Evolutionary conservation across 139 green algal genomes (phyloP), one percentile per base, ranked within the genome.

Genomic region (Pleodorina starrii): DNA sequence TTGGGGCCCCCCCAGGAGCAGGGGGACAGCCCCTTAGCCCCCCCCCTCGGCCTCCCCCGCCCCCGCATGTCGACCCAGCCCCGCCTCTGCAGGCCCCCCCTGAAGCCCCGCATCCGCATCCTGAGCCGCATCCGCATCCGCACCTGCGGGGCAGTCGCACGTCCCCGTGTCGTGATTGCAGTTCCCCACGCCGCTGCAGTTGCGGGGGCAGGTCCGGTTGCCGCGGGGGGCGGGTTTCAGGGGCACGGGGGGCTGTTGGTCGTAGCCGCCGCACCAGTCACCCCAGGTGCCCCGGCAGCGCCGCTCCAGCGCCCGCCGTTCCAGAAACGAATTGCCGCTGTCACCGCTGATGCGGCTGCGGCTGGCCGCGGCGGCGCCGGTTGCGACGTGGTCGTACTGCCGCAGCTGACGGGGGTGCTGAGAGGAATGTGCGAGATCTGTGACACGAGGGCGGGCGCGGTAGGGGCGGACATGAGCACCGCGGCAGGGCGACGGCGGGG

Each of bases 101-200:
- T n/a, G n/a, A n/a, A n/a, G n/a, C n/a, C n/a, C n/a, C n/a, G n/a
- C n/a, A n/a, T n/a, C n/a, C n/a, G n/a, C n/a, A n/a, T n/a, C n/a
- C n/a, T n/a, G n/a, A n/a, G n/a, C n/a, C n/a, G n/a, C n/a, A n/a
- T n/a, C n/a, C n/a, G n/a, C 54, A 32, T 7, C 54, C 54, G 54
- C 71, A 89, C 84, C 84, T 59, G 90, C 92, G 25, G 92, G 92
- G 86, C 93, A 96, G 71, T 94, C 90, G 50, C 93, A 96, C 0
- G 90, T 38, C 2, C 93, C 93, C 0, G 78, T 92, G 77, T 95
- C 92, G 12, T 90, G 85, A 57, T 95, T 92, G 89, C 93, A 96
- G 48, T 93, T 91, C 12, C 93, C 93, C 0, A 93, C 77, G 2
- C 78, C 73, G 59, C 89, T 95, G 85, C 93, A 96, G 87, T 75